Base-by-base conservation (phyloP, 129 eudicot genomes). In the Ambrosia trifida region DNA sequence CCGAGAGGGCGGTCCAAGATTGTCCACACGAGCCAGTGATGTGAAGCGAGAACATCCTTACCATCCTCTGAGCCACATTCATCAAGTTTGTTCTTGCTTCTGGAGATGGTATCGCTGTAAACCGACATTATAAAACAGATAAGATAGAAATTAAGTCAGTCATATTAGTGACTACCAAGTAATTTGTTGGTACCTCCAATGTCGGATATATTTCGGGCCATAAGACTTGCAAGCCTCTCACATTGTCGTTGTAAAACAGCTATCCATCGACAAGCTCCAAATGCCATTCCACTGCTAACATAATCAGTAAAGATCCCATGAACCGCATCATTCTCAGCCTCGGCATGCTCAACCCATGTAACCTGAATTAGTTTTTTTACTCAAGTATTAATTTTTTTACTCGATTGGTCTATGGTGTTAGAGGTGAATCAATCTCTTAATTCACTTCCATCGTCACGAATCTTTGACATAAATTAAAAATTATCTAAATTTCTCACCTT, bases 1-100 rank as follows among this genome's bases (percentile, higher is more conserved):
- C 97, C 18, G 99, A 88, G 64, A 95, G 86, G n/a, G 97, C 96
- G 0, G 97, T 95, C 99, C 99, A 95, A 3, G 97, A 90, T 47
- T 88, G 97, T 0, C 99, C 99, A 76, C 85, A 81, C n/a, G 89
- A 78, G 28, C 95, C 83, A 13, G 92, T 93, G 18, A 93, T 83
- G 81, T 84, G 86, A 17, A 89, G 74, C 49, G 87, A 81, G 54
- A 93, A 89, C 72, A 84, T 85, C 82, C 92, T 72, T 12, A 89
- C 81, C 98, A 93, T 85, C 80, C 98, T 89, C 76, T 89, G 92
- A 16, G 96, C 76, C 76, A 93, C 52, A 66, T 85, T 85, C 96
- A 93, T 93, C 82, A 93, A 18, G 64, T 85, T 93, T 68, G 78
- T 89, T 46, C 98, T 64, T 19, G 95, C 96, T 79, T 93, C 87